These are phyloP conservation scores for Calonectria multiphialidica DNA, from an alignment of 2,329 filamentous ascomycete genomes.

Conservation along the genomic window DNA sequence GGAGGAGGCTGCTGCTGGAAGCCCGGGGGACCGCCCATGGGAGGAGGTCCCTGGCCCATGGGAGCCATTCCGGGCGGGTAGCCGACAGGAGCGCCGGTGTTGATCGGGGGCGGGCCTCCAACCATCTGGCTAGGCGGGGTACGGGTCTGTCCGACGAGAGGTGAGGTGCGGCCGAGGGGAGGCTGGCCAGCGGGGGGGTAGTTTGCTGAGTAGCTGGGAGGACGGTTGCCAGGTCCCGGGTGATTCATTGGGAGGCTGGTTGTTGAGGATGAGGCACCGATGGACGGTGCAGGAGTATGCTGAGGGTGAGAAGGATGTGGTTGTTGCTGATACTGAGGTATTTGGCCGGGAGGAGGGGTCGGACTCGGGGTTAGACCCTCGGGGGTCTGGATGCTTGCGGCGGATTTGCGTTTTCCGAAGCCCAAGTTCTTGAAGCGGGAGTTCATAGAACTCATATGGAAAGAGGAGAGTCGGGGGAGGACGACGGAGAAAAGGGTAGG, in stretches of 20 bases:
- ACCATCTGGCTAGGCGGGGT: constrained; percentile 72
- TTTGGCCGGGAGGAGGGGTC: constrained; percentile 59
- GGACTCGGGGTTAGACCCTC: constrained; percentile 52
- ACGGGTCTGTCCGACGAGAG: constrained; percentile 60
- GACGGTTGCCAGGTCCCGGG: constrained; percentile 69
- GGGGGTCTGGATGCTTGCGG: constrained; percentile 68
- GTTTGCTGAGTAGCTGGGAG: constrained; percentile 73
- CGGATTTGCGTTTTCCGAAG: constrained; percentile 84
- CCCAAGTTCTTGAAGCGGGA: constrained; percentile 83
- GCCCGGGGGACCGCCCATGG: constrained; percentile 51
- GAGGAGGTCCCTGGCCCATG: constrained; percentile 58
- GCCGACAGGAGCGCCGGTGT: constrained; percentile 71
- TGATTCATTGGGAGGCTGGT: constrained; percentile 72
- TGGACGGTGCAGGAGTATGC: constrained; percentile 46
- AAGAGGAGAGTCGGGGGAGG: constrained; percentile 44
- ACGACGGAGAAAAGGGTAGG: constrained; percentile 42
- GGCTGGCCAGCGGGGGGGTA: constrained; percentile 61
- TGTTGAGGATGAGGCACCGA: constrained; percentile 58
- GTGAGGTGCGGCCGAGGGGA: constrained; percentile 66
- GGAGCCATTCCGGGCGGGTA: constrained; percentile 69
- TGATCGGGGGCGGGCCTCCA: constrained; percentile 75
- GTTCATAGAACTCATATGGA: constrained; percentile 82
- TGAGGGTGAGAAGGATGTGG: constrained; percentile 32
- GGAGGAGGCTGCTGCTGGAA: constrained; percentile 53
- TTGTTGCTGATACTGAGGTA: constrained; percentile 59